Percentiles rank a stretch among this genome's conserved stretches.
phyloP scores from a whole-genome alignment of 768 basidiomycete species.

The Panus rudis region DNA sequence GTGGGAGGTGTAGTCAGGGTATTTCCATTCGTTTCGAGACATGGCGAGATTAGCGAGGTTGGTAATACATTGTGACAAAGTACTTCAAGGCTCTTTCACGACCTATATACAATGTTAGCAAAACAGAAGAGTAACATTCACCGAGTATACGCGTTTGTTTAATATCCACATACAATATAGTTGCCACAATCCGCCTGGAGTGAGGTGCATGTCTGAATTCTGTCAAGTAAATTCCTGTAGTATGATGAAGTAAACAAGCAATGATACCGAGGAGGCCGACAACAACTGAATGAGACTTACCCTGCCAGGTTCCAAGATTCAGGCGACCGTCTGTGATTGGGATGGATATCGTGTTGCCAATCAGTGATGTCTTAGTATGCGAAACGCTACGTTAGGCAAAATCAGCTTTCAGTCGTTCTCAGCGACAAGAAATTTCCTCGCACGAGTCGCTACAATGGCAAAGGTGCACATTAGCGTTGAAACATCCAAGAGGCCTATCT shows the following conservation, averaged over 20 bases:
- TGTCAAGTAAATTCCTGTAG: slow-evolving; percentile 75
- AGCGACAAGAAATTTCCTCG: slow-evolving; percentile 23
- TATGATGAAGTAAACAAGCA: neutral
- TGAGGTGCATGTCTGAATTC: slow-evolving; percentile 74
- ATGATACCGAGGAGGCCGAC: neutral
- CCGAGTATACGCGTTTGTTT: too few species aligned
- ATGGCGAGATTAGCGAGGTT: neutral
- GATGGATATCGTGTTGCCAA: slow-evolving; percentile 76
- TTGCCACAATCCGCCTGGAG: slow-evolving; percentile 67
- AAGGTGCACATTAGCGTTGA: slow-evolving; percentile 5
- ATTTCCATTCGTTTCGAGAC: too few species aligned
- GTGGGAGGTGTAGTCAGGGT: too few species aligned
- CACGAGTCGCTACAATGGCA: slow-evolving; percentile 60
- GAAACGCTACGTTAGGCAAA: slow-evolving; percentile 52
- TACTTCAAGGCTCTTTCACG: neutral
- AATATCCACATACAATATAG: slow-evolving; percentile 68
- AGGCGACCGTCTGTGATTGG: slow-evolving; percentile 76
- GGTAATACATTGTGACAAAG: neutral
- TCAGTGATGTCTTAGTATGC: slow-evolving; percentile 83
- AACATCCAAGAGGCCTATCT: neutral
- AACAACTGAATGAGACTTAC: slow-evolving; percentile 27
- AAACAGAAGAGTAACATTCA: too few species aligned
- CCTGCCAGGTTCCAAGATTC: slow-evolving; percentile 92
- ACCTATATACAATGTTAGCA: slow-evolving; percentile 1
- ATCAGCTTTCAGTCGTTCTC: slow-evolving; percentile 6